These are phyloP conservation scores for Microbotryum saponariae DNA, from an alignment of 1,284 basidiomycete species.

Conservation along the genomic window DNA sequence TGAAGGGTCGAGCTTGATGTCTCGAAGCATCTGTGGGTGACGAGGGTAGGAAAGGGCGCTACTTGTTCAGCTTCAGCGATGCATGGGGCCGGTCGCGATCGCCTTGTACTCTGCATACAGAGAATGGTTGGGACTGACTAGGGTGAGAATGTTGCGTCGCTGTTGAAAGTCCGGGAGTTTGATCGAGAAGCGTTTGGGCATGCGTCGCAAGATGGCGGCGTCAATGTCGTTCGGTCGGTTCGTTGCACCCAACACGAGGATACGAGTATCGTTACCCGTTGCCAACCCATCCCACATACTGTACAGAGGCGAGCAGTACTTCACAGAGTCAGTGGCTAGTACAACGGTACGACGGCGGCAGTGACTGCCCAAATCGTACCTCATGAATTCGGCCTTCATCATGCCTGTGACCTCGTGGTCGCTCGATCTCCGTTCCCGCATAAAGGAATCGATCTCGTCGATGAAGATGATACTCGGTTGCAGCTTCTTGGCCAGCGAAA, in stretches of 20 bases:
- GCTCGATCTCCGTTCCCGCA: constrained; percentile 72
- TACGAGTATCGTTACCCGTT: constrained; percentile 61
- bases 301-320: constrained; percentile 3
- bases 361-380: constrained; percentile 37
- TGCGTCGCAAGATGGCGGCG: constrained; percentile 72
- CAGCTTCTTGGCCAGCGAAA: constrained; percentile 64
- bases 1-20: constrained; percentile 58
- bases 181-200: constrained; percentile 96
- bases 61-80: neutral
- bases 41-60: neutral
- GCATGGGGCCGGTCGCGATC: neutral
- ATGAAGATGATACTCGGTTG: constrained; percentile 74
- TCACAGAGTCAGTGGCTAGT: constrained; percentile 1
- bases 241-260: constrained; percentile 90
- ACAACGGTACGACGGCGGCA: neutral
- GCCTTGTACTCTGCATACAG: neutral
- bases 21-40: constrained; percentile 64
- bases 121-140: constrained; percentile 44
- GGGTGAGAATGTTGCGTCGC: constrained; percentile 74
- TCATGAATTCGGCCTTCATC: constrained; percentile 51
- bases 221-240: constrained; percentile 95
- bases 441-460: constrained; percentile 78
- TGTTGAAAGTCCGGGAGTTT: constrained; percentile 73
- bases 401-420: constrained; percentile 98
- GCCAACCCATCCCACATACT: constrained; percentile 96